Evolutionary conservation across 2,329 filamentous ascomycete genomes (phyloP).

Genomic region (Verticillium klebahnii): DNA sequence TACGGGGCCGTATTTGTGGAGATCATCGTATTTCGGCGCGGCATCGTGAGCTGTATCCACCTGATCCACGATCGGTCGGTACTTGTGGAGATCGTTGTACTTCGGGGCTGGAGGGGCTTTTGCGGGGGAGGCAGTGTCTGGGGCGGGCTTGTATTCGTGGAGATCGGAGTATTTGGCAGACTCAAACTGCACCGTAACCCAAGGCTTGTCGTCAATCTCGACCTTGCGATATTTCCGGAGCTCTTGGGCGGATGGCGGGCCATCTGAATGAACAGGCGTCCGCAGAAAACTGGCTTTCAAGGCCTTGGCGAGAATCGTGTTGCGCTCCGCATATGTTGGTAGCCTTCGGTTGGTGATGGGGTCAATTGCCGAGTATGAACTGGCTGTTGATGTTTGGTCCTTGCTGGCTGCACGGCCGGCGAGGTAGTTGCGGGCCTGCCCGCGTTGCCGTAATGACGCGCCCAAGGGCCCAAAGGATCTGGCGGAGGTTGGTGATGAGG

Average conservation of each 20-base stretch:
- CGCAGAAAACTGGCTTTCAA: not conserved
- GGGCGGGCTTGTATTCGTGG: slow-evolving; percentile 29
- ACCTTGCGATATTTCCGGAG: slow-evolving; percentile 27
- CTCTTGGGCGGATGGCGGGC: slow-evolving; percentile 27
- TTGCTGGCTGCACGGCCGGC: not conserved
- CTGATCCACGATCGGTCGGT: slow-evolving; percentile 22
- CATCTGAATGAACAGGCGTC: slow-evolving; percentile 25
- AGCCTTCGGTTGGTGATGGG: slow-evolving; percentile 56
- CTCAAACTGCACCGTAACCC: slow-evolving; percentile 7
- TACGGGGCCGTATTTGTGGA: slow-evolving; percentile 18
- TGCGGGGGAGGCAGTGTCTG: slow-evolving; percentile 20
- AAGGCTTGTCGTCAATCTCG: slow-evolving; percentile 21
- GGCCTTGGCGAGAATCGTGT: not conserved
- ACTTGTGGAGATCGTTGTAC: slow-evolving; percentile 38
- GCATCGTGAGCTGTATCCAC: slow-evolving; percentile 27
- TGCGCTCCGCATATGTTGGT: not conserved
- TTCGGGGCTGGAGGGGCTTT: slow-evolving; percentile 12
- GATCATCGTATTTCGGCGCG: slow-evolving; percentile 27
- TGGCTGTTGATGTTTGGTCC: not conserved
- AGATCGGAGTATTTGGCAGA: slow-evolving; percentile 19
- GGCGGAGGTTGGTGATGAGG: slow-evolving; percentile 1
- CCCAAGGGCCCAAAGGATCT: not conserved
- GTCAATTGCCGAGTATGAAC: slow-evolving; percentile 37
- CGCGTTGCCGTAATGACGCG: not conserved
- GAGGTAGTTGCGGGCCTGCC: not conserved